A percentile compares a stretch with the other conserved stretches of the same genome.
These are phyloP conservation scores for Daldinia eschscholtzii DNA, from an alignment of 2,329 filamentous ascomycete species.

Conservation along the genomic window DNA sequence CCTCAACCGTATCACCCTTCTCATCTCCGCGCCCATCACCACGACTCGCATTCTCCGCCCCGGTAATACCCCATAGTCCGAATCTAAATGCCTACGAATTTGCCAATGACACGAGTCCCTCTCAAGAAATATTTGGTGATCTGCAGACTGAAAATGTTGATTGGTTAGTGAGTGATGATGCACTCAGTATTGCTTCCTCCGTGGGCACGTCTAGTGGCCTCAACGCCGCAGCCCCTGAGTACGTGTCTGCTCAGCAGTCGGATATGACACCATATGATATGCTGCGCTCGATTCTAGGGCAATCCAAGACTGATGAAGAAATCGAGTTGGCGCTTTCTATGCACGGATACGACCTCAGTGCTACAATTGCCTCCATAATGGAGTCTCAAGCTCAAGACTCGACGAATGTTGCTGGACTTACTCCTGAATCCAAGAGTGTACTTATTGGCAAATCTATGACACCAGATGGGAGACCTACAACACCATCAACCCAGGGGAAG, in stretches of 20 bases:
- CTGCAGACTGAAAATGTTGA: constrained; percentile 95
- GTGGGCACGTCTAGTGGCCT: constrained; percentile 76
- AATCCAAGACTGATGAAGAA: constrained; percentile 90
- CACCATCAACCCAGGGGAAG: constrained; percentile 81
- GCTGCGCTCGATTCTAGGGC: constrained; percentile 91
- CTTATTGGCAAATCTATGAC: constrained; percentile 92
- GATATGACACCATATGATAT: constrained; percentile 99
- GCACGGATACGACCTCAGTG: constrained; percentile 93
- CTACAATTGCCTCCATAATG: constrained; percentile 91
- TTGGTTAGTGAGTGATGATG: constrained; percentile 93
- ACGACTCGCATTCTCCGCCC: constrained; percentile 88
- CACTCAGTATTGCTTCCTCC: constrained; percentile 83
- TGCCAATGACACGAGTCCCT: constrained; percentile 81
- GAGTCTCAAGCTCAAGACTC: constrained; percentile 72
- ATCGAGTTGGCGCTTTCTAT: constrained; percentile 90
- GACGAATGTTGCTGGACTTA: constrained; percentile 57
- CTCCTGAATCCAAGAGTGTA: constrained; percentile 73
- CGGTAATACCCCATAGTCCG: constrained; percentile 92
- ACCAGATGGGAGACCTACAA: constrained; percentile 78
- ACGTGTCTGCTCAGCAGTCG: constrained; percentile 73
- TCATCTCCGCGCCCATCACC: constrained; percentile 94
- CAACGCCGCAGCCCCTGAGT: constrained; percentile 86
- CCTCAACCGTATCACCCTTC: constrained; percentile 87
- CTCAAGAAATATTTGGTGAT: constrained; percentile 89
- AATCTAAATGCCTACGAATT: constrained; percentile 96